Conservation (phyloP, 2,329 filamentous ascomycete species). For the Botrytis elliptica region DNA sequence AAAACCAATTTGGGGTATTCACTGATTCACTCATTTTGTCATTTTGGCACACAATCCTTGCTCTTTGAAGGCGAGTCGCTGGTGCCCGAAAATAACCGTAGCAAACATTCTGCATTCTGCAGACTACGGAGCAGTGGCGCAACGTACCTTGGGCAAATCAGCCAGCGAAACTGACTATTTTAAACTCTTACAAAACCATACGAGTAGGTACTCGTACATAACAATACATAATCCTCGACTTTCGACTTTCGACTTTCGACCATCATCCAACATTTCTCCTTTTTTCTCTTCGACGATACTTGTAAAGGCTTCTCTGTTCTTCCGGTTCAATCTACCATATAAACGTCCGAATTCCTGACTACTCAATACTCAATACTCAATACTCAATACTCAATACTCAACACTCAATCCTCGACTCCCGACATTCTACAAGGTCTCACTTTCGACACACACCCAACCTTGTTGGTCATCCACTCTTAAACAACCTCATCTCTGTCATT, state of each 20-base stretch:
- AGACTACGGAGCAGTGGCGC: background rate
- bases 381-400: background rate
- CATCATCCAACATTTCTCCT: background rate
- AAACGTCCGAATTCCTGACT: background rate
- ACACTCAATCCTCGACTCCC: no score
- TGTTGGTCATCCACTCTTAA: slow-evolving; percentile 7
- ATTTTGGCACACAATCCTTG: background rate
- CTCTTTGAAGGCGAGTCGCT: background rate
- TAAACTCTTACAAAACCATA: background rate
- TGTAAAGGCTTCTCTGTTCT: background rate
- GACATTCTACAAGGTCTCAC: background rate
- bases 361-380: no score
- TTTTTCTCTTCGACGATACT: background rate
- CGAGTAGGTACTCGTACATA: no score
- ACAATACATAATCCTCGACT: background rate
- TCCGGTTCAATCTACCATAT: background rate
- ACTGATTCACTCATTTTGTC: background rate
- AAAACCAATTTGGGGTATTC: background rate
- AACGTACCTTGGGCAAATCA: background rate
- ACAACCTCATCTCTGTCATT: background rate
- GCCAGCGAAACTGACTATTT: background rate
- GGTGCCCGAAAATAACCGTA: slow-evolving; percentile 10
- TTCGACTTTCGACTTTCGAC: background rate
- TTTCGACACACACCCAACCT: slow-evolving; percentile 1
- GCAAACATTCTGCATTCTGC: background rate